phyloP scores from a whole-genome alignment of 306 rosid genomes.

The Cicer arietinum region DNA sequence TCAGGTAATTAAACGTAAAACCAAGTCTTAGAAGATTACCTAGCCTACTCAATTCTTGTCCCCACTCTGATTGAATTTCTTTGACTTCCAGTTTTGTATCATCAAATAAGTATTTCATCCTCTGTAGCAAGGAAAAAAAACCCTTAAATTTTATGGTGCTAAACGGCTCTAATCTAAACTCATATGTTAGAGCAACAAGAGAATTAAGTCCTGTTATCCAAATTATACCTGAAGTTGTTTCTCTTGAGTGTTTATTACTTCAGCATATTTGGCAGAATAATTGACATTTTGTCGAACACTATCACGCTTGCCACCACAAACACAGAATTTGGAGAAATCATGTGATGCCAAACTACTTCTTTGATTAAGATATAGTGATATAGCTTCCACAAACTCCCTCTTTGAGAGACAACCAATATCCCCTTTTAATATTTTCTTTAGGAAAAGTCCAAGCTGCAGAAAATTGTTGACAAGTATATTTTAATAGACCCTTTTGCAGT shows the following conservation, averaged over 20 bases:
- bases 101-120: constrained; percentile 69
- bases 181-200: constrained; percentile 16
- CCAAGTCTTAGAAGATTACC: constrained; percentile 55
- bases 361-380: constrained; percentile 74
- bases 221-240: constrained; percentile 77
- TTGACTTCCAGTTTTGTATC: constrained; percentile 73
- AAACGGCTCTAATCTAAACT: constrained; percentile 8
- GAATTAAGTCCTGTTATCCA: neutral
- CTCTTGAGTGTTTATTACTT: constrained; percentile 63
- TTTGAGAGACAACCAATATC: constrained; percentile 68
- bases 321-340: constrained; percentile 82
- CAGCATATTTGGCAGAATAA: constrained; percentile 54
- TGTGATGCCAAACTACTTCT: constrained; percentile 71
- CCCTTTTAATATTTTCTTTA: constrained; percentile 82
- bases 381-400: constrained; percentile 76
- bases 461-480: constrained; percentile 19
- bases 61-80: constrained; percentile 76
- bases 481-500: neutral
- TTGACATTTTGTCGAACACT: constrained; percentile 47
- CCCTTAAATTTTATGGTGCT: constrained; percentile 8
- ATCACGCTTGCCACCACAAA: constrained; percentile 76
- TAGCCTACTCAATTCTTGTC: constrained; percentile 72
- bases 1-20: constrained; percentile 6
- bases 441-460: constrained; percentile 81
- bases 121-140: constrained; percentile 52